phyloP scores from a whole-genome alignment of 2,329 filamentous ascomycete genomes.

The Sclerotinia subarctica region DNA sequence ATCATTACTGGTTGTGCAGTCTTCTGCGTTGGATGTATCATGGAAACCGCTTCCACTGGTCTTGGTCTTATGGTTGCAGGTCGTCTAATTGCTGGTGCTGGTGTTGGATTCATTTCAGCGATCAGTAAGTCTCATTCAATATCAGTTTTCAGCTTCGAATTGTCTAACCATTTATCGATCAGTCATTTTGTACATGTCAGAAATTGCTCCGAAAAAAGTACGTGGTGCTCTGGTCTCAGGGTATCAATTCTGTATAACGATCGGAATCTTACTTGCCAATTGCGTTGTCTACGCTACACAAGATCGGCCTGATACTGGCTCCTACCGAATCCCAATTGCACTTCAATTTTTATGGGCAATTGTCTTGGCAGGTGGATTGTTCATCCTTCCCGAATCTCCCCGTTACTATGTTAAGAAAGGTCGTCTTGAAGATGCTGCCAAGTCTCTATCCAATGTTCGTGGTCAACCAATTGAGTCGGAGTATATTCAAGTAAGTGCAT shows the following conservation, averaged over 20 bases:
- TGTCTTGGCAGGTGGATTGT: slow-evolving; percentile 68
- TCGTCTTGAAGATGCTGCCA: slow-evolving; percentile 60
- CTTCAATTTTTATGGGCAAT: slow-evolving; percentile 80
- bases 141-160: slow-evolving; percentile 57
- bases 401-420: slow-evolving; percentile 82
- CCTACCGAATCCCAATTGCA: slow-evolving; percentile 77
- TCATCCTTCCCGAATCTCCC: slow-evolving; percentile 79
- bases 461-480: slow-evolving; percentile 70
- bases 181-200: slow-evolving; percentile 73
- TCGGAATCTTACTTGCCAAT: slow-evolving; percentile 72
- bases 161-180: slow-evolving; percentile 51
- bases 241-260: slow-evolving; percentile 81
- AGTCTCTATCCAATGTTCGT: slow-evolving; percentile 64
- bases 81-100: slow-evolving; percentile 71
- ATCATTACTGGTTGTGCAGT: slow-evolving; percentile 61
- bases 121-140: slow-evolving; percentile 44
- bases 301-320: slow-evolving; percentile 56
- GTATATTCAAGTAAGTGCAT: slow-evolving; percentile 57
- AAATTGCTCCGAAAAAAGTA: slow-evolving; percentile 63
- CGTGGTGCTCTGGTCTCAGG: slow-evolving; percentile 74
- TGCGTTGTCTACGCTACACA: slow-evolving; percentile 72
- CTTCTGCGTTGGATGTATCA: slow-evolving; percentile 63
- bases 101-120: slow-evolving; percentile 77
- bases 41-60: slow-evolving; percentile 62
- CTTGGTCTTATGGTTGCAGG: slow-evolving; percentile 48